These are phyloP conservation scores for Dendrobium chrysotoxum DNA, from an alignment of 106 monocot species.

Conservation along the genomic window DNA sequence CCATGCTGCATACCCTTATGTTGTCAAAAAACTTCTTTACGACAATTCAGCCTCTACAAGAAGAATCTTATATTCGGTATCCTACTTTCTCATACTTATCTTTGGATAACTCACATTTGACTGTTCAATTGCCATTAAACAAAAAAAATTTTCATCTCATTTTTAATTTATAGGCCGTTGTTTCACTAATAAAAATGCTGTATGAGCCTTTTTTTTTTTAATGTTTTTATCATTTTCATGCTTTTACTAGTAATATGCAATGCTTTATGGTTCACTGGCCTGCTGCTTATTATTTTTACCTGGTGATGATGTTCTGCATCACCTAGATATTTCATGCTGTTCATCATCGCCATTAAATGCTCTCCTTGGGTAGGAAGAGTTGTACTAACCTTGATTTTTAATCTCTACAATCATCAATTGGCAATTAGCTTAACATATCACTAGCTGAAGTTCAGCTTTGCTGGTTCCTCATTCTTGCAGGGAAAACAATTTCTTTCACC, in stretches of 20 bases:
- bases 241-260: not conserved
- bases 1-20: constrained; percentile 93
- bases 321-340: too few relatives aligned
- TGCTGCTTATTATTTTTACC: too few relatives aligned
- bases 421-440: too few relatives aligned
- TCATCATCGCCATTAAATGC: too few relatives aligned
- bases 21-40: constrained; percentile 70
- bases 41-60: constrained; percentile 69
- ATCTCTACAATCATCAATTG: too few relatives aligned
- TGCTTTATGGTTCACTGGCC: too few relatives aligned
- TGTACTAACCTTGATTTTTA: too few relatives aligned
- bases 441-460: too few relatives aligned
- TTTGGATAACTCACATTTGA: not conserved
- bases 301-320: too few relatives aligned
- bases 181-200: not conserved
- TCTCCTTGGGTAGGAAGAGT: too few relatives aligned
- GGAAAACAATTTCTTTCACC: too few relatives aligned
- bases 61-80: constrained; percentile 80
- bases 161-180: not conserved
- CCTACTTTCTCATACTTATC: not conserved
- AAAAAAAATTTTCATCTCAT: not conserved
- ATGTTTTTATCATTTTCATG: not conserved
- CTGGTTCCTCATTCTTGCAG: too few relatives aligned
- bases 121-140: not conserved
- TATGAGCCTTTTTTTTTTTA: not conserved